These are phyloP conservation scores for Dryas alaskensis DNA, from an alignment of 306 rosid species.

Conservation along the genomic window DNA sequence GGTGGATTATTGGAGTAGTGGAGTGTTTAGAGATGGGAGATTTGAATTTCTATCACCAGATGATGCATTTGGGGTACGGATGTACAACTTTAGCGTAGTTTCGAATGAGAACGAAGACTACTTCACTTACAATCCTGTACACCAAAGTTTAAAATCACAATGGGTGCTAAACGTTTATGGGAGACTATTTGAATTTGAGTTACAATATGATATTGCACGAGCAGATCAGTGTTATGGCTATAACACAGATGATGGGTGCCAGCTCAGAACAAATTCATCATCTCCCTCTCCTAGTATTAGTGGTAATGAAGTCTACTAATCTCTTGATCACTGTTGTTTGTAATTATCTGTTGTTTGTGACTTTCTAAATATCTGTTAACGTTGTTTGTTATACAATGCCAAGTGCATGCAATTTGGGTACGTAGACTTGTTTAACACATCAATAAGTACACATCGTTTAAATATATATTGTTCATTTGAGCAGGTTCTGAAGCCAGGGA, in stretches of 20 bases:
- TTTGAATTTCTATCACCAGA: neutral
- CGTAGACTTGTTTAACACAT: no score
- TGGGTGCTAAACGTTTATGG: neutral
- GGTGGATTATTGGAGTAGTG: neutral
- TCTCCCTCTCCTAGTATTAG: no score
- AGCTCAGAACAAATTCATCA: no score
- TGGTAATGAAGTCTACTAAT: no score
- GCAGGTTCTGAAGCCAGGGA: no score
- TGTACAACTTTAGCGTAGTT: neutral
- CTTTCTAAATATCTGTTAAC: no score
- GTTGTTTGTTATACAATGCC: no score
- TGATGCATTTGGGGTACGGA: neutral
- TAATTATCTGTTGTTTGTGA: no score
- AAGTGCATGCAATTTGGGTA: no score
- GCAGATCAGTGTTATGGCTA: conserved; percentile 9
- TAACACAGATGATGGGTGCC: neutral
- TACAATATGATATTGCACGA: neutral
- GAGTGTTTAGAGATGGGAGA: neutral
- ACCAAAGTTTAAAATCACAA: neutral
- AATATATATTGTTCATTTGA: no score
- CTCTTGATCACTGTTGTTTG: no score
- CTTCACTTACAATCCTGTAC: neutral
- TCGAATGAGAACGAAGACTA: neutral
- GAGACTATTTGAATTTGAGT: neutral
- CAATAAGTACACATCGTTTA: no score